Evolutionary conservation across 1,284 basidiomycete species (phyloP).

Genomic region (Ustilago trichophora): DNA sequence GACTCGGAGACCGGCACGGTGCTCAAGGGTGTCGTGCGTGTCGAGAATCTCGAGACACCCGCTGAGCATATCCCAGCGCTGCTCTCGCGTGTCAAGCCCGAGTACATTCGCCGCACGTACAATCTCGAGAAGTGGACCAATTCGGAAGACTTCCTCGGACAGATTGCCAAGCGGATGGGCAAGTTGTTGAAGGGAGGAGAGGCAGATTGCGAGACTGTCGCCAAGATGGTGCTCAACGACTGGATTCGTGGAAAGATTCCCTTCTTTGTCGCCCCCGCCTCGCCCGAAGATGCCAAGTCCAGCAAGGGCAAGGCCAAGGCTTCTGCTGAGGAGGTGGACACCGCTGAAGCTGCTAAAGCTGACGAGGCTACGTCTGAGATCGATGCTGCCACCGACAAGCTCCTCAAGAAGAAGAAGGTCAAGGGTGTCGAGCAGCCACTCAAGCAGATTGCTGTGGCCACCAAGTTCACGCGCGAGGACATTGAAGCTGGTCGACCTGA

Average conservation of each 20-base stretch:
- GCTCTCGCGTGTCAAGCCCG: slow-evolving; percentile 86
- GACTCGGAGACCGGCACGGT: slow-evolving; percentile 93
- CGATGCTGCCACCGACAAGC: slow-evolving; percentile 30
- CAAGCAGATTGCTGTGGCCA: slow-evolving; percentile 71
- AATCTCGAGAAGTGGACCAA: slow-evolving; percentile 70
- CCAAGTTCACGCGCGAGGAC: slow-evolving; percentile 70
- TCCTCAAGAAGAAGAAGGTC: slow-evolving; percentile 67
- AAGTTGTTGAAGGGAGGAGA: slow-evolving; percentile 93
- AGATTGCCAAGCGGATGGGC: slow-evolving; percentile 88
- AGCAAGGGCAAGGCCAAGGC: slow-evolving; percentile 48
- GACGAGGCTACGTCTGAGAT: slow-evolving; percentile 15
- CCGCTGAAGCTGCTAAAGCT: slow-evolving; percentile 4
- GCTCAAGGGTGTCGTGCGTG: slow-evolving; percentile 94
- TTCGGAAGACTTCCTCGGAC: slow-evolving; percentile 79
- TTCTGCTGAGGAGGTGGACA: slow-evolving; percentile 20
- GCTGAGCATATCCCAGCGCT: slow-evolving; percentile 91
- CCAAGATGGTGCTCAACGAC: slow-evolving; percentile 94
- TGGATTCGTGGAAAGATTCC: slow-evolving; percentile 97
- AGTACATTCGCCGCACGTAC: slow-evolving; percentile 93
- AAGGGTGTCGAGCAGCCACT: slow-evolving; percentile 72
- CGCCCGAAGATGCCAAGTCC: slow-evolving; percentile 33
- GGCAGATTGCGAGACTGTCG: slow-evolving; percentile 88
- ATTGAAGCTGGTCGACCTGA: slow-evolving; percentile 58
- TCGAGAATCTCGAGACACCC: slow-evolving; percentile 92
- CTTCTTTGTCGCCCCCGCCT: slow-evolving; percentile 78